These are phyloP conservation scores for Yarrowia galli DNA, from an alignment of 1,139 yeast species.

Conservation along the genomic window DNA sequence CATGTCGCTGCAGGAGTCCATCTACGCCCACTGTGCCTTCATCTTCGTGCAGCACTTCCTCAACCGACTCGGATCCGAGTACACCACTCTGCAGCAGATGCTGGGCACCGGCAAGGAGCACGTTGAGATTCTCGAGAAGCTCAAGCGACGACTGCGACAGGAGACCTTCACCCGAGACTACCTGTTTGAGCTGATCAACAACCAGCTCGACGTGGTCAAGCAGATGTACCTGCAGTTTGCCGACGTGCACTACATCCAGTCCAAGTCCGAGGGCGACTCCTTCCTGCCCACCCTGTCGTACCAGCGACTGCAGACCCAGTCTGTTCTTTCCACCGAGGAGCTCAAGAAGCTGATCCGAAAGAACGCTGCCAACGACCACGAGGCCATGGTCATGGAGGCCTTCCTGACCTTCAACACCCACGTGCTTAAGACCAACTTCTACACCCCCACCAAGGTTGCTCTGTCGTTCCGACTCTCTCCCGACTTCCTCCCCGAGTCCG, in stretches of 20 bases:
- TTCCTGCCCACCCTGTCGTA: constrained; percentile 77
- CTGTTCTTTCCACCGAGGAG: constrained; percentile 77
- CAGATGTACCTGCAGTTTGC: constrained; percentile 93
- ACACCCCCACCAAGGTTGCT: constrained; percentile 93
- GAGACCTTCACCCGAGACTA: constrained; percentile 91
- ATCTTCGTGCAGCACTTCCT: constrained; percentile 93
- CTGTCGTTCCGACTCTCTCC: constrained; percentile 91
- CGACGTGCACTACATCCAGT: constrained; percentile 81
- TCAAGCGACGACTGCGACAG: constrained; percentile 88
- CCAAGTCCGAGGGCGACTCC: constrained; percentile 62
- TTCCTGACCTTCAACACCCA: constrained; percentile 84
- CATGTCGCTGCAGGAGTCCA: constrained; percentile 90
- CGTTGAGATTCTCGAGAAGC: constrained; percentile 73
- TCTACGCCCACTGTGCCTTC: constrained; percentile 93
- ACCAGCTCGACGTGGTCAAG: constrained; percentile 74
- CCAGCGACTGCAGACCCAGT: constrained; percentile 82
- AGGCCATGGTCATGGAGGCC: constrained; percentile 80
- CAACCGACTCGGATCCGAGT: constrained; percentile 93
- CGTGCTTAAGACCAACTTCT: constrained; percentile 91
- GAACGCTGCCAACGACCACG: constrained; percentile 80
- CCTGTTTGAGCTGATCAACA: constrained; percentile 77
- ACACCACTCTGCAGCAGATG: constrained; percentile 68
- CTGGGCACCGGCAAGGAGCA: constrained; percentile 70
- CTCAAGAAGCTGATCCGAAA: constrained; percentile 71
- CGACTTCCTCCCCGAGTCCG: constrained; percentile 77